Evolutionary conservation across 805 yeast genomes (phyloP).

Genomic region (Saturnispora zaruensis): DNA sequence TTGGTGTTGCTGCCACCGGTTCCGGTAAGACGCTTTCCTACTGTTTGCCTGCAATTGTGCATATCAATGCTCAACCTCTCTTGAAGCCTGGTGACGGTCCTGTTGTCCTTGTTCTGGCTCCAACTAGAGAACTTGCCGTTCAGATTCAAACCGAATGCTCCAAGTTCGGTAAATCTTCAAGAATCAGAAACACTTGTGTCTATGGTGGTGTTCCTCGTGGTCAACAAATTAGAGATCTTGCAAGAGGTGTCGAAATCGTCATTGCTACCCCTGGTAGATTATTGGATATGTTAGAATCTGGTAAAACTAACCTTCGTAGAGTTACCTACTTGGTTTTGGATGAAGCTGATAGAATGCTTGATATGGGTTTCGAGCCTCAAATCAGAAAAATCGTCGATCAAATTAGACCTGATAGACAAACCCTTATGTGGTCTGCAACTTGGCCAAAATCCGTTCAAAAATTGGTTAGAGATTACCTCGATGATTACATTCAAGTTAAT

Average conservation of each 20-base stretch:
- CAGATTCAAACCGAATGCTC: slow-evolving; percentile 95
- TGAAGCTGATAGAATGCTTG: slow-evolving; percentile 99
- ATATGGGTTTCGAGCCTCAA: slow-evolving; percentile 99
- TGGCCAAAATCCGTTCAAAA: slow-evolving; percentile 99
- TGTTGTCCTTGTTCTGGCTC: slow-evolving; percentile 88
- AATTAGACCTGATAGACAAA: slow-evolving; percentile 99
- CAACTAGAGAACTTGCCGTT: slow-evolving; percentile 97
- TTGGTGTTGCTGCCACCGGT: slow-evolving; percentile 98
- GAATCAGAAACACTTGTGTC: slow-evolving; percentile 94
- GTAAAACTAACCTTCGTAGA: slow-evolving; percentile 90
- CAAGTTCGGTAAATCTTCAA: slow-evolving; percentile 84
- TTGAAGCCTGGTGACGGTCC: slow-evolving; percentile 96
- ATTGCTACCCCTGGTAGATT: slow-evolving; percentile 99
- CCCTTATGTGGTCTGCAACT: slow-evolving; percentile 99
- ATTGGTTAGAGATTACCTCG: slow-evolving; percentile 82
- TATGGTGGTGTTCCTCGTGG: slow-evolving; percentile 99
- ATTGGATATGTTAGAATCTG: slow-evolving; percentile 92
- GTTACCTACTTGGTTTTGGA: slow-evolving; percentile 95
- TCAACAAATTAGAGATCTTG: slow-evolving; percentile 91
- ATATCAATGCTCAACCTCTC: slow-evolving; percentile 95
- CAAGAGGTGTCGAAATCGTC: slow-evolving; percentile 90
- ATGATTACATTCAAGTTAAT: slow-evolving; percentile 92
- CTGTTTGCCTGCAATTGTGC: slow-evolving; percentile 95
- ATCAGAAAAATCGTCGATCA: slow-evolving; percentile 93
- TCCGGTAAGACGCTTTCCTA: slow-evolving; percentile 97